These are phyloP conservation scores for Penicillium vulpinum DNA, from an alignment of 2,329 filamentous ascomycete species.

Conservation along the genomic window DNA sequence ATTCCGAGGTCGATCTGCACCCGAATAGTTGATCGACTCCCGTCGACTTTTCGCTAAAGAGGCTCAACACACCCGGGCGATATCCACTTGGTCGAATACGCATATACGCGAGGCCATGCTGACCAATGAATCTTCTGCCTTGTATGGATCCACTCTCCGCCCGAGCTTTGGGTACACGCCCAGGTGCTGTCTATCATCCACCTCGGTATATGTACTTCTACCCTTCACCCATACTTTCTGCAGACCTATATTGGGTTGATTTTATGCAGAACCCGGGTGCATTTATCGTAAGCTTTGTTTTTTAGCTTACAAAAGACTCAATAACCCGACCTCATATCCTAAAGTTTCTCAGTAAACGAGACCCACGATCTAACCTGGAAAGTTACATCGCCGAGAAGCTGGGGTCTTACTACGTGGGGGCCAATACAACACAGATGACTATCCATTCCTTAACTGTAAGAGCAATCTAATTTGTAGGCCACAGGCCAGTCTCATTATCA, in stretches of 20 bases:
- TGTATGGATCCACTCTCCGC: not conserved
- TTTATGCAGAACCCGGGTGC: no score
- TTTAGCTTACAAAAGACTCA: no score
- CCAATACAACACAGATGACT: not conserved
- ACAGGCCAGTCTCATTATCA: not conserved
- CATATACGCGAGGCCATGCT: conserved; percentile 8
- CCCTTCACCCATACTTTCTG: not conserved
- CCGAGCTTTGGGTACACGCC: not conserved
- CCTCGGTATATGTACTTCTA: not conserved
- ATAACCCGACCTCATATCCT: no score
- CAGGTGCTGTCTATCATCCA: not conserved
- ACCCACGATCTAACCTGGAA: not conserved
- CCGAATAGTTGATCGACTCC: not conserved
- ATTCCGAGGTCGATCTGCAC: not conserved
- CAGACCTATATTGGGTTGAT: no score
- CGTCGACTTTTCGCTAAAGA: conserved; percentile 1
- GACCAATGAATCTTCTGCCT: not conserved
- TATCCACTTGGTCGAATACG: not conserved
- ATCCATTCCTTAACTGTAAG: not conserved
- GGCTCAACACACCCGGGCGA: conserved; percentile 3
- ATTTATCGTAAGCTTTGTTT: no score
- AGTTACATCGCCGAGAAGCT: not conserved
- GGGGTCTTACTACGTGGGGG: not conserved
- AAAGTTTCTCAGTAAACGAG: no score
- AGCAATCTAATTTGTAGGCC: not conserved